Base-by-base conservation (phyloP, 257 asterid species). In the Striga asiatica region DNA sequence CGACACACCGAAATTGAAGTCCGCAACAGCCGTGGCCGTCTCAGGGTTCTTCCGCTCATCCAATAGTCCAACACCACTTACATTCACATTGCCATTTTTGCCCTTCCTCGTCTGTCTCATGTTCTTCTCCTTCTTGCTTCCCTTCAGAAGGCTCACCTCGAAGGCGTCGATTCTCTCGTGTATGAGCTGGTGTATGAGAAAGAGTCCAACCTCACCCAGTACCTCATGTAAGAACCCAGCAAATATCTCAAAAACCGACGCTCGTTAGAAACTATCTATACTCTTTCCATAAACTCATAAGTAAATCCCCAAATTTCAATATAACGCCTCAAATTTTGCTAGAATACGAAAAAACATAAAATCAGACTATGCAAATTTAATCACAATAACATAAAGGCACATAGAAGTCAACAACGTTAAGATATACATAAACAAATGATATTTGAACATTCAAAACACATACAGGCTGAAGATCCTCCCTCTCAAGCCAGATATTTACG, bases 381-480 rank as follows among this genome's bases (percentile, higher is more conserved):
- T 38, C 25, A 23, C 32, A 16, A 37, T 34, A 13, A 12, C 18
- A 42, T 3, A 57, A 46, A 50, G 20, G 52, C 52, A 66, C 13
- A 50, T 48, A 61, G 2, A 39, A 27, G 43, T 41, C 11, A 22
- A 39, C 50, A 11, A 17, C 27, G n/a, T 16, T 16, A 10, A 46
- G 39, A 23, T n/a, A 18, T 16, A 27, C 12, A 11, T 3, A 43
- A 46, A 39, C 22, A 0, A 18, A 24, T 4, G n/a, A 22, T 6
- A 50, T 29, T 46, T 22, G 35, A 17, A n/a, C n/a, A n/a, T n/a
- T n/a, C n/a, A n/a, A n/a, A n/a, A n/a, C n/a, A 65, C 76, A 54
- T 81, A 87, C 96, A 14, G 96, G 87, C 70, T 81, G 96, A 27
- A 87, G 75, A 78, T 87, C 96, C 70, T 87, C 94, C 52, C 96